Evolutionary conservation across 2,329 filamentous ascomycete genomes (phyloP), one percentile per base, ranked within the genome.

Genomic region (Microdochium bolleyi): DNA sequence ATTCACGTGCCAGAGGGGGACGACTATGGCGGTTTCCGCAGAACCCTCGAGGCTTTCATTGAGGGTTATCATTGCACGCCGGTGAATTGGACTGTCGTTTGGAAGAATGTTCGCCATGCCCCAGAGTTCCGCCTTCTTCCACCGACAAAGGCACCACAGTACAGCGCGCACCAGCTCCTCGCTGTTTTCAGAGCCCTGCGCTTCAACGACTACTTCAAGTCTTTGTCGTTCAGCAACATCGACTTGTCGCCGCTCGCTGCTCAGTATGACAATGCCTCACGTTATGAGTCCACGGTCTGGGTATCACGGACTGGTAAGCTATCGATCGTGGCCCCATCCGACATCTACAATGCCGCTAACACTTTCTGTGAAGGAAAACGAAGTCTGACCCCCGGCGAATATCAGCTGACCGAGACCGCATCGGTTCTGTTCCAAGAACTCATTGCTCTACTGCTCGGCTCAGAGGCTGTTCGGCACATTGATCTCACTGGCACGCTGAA

Each of bases 171-270:
- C 37, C 79, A 83, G 60, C 67, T 83, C 2, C 64, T 83, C n/a
- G 79, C 79, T 10, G 73, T 82, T 1, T 73, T 82, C 57, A 73
- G 78, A 3, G 77, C 79, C 1, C 64, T 82, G 54, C 72, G 79
- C 10, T 83, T 80, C 61, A 83, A 83, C 52, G 79, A 78, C 56
- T 82, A 77, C 58, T 82, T 83, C 64, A 78, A 76, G 54, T 76
- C 78, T 1, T 63, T 83, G n/a, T 82, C 77, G 1, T 80, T 83
- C 56, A 64, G 69, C 10, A 72, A 77, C 51, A 70, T 82, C 14
- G 75, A 81, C 56, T 67, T 83, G 21, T 73, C 72, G 1, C 64
- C 60, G 16, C 64, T 77, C 1, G 64, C 67, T 41, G 66, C 67
- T 32, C 59, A 62, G 30, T 70, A 70, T 49, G 79, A 82, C 54